A percentile compares a stretch with the other conserved stretches of the same genome.
Conservation (phyloP, 805 yeast species). For the Tetrapisispora iriomotensis region DNA sequence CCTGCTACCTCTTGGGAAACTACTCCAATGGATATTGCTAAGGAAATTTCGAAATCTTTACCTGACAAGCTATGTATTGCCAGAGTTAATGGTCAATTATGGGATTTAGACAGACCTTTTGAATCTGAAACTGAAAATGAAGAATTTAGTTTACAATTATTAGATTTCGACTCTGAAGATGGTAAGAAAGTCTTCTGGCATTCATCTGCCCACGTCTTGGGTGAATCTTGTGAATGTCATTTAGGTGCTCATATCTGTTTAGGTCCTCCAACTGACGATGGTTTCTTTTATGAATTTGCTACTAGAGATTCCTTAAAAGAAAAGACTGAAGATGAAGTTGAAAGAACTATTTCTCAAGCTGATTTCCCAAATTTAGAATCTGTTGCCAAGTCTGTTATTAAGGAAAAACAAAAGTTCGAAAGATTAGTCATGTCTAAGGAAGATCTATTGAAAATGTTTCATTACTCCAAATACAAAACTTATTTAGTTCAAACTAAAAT, state of each 20-base stretch:
- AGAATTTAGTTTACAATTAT: slow-evolving; percentile 50
- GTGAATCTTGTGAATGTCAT: slow-evolving; percentile 97
- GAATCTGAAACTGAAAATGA: slow-evolving; percentile 42
- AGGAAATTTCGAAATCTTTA: slow-evolving; percentile 74
- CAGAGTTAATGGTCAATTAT: slow-evolving; percentile 78
- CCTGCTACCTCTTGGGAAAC: slow-evolving; percentile 85
- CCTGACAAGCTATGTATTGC: slow-evolving; percentile 84
- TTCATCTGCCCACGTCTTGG: slow-evolving; percentile 94
- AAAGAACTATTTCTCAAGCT: slow-evolving; percentile 62
- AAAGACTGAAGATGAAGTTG: slow-evolving; percentile 62
- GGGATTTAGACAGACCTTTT: slow-evolving; percentile 94
- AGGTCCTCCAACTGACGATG: slow-evolving; percentile 97
- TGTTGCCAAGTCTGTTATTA: slow-evolving; percentile 80
- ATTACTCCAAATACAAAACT: slow-evolving; percentile 92
- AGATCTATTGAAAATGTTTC: slow-evolving; percentile 83
- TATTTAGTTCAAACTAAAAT: slow-evolving; percentile 76
- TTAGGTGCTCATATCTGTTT: slow-evolving; percentile 85
- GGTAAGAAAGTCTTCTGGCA: slow-evolving; percentile 98
- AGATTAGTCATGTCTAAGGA: slow-evolving; percentile 89
- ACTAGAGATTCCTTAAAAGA: slow-evolving; percentile 34
- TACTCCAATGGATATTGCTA: slow-evolving; percentile 78
- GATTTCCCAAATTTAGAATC: slow-evolving; percentile 81
- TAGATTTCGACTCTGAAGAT: slow-evolving; percentile 88
- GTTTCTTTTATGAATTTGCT: slow-evolving; percentile 94
- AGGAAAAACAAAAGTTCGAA: slow-evolving; percentile 91